Percentiles rank a stretch among this genome's conserved stretches.
These are phyloP conservation scores for Ramularia collo-cygni DNA, from an alignment of 2,329 filamentous ascomycete genomes.

Conservation along the genomic window DNA sequence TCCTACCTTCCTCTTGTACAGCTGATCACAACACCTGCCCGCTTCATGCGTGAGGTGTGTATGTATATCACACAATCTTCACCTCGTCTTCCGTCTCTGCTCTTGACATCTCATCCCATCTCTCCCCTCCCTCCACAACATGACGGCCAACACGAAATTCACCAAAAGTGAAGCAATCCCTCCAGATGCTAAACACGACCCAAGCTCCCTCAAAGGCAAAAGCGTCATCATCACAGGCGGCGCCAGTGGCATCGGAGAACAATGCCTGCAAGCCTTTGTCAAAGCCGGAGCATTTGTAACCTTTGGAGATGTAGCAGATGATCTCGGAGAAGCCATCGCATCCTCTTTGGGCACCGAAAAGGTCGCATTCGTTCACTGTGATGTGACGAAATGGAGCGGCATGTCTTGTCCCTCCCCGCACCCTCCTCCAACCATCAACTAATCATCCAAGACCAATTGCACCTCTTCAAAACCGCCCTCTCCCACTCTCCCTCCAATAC, in stretches of 20 bases:
- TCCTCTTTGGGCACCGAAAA: constrained; percentile 26
- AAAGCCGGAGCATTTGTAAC: constrained; percentile 30
- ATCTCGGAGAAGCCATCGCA: constrained; percentile 24
- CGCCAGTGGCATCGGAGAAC: constrained; percentile 34
- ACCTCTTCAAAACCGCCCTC: constrained; percentile 26
- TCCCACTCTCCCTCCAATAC: constrained; percentile 15
- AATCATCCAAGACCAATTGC: constrained; percentile 27
- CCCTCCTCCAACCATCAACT: too few species aligned
- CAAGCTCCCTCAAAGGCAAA: constrained; percentile 36
- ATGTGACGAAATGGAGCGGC: constrained; percentile 27
- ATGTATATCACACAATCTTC: too few species aligned
- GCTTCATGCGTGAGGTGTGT: too few species aligned
- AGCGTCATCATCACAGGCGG: constrained; percentile 46
- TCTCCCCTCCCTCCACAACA: too few species aligned
- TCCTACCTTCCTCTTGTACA: too few species aligned
- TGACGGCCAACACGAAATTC: constrained; percentile 7
- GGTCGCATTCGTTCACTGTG: constrained; percentile 26
- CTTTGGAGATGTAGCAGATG: constrained; percentile 28
- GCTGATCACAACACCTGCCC: too few species aligned
- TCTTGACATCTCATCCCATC: too few species aligned
- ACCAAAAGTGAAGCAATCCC: constrained; percentile 22
- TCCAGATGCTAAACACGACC: constrained; percentile 32
- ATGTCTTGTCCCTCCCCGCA: too few species aligned
- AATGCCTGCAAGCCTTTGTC: constrained; percentile 28
- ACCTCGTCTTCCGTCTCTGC: too few species aligned